Base-by-base conservation (phyloP, 2,329 filamentous ascomycete genomes). In the Ampelomyces quisqualis region DNA sequence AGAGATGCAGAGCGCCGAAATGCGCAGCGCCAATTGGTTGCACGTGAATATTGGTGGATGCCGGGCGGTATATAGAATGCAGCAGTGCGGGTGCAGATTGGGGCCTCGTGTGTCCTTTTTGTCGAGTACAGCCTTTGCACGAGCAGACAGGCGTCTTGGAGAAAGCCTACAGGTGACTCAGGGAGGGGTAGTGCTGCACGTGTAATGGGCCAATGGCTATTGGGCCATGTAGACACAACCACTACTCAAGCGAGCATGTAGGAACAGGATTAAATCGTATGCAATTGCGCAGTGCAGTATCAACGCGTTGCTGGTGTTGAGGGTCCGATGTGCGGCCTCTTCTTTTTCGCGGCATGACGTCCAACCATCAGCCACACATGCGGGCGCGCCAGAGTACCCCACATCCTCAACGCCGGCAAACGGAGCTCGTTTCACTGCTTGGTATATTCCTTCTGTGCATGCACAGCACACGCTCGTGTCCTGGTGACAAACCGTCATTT, bases 51-150 rank as follows among this genome's bases (percentile, higher is more conserved):
- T 27, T 42, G 34, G 41, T 48, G 47, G 50, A 48, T 38, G 29
- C 28, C 40, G 29, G 49, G 35, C 41, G 50, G 43, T 47, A 44
- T 48, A 47, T 40, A 46, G 43, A 31, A 11, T n/a, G n/a, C n/a
- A n/a, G n/a, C n/a, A n/a, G n/a, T n/a, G n/a, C n/a, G n/a, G n/a
- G n/a, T n/a, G n/a, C n/a, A n/a, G n/a, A n/a, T n/a, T n/a, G n/a
- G n/a, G n/a, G n/a, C n/a, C n/a, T 39, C 45, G 57, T 64, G 52
- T 62, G 58, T 64, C 49, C 60, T 64, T n/a, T 61, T 59, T 39
- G 55, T 53, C 34, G 51, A 62, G 60, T 60, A 52, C 50, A 52
- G 41, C 47, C 53, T 57, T 58, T 28, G 48, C 37, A 33, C 34
- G 32, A 45, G 26, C 17, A 39, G 40, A 41, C 40, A 49, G 36